A percentile compares a stretch with the other conserved stretches of the same genome.
Conservation (phyloP, 257 asterid species). For the Dorcoceras hygrometricum region DNA sequence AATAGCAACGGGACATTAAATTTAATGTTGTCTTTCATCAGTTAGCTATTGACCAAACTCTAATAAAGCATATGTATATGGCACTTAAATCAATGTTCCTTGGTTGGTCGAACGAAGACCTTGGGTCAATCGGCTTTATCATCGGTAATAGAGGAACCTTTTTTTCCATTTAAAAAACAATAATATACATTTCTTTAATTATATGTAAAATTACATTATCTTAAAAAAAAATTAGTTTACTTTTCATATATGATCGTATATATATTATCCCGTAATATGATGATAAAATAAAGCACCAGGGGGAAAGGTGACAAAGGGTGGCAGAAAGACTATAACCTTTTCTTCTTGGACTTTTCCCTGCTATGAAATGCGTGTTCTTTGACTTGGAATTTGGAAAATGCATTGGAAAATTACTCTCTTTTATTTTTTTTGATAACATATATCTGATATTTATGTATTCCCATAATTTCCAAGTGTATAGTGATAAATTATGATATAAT, state of each 20-base stretch:
- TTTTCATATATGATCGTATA: too few species aligned
- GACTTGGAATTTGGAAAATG: conserved; percentile 30
- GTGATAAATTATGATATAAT: conserved; percentile 28
- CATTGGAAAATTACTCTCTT: conserved; percentile 38
- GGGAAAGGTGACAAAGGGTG: conserved; percentile 21
- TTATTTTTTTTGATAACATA: too few species aligned
- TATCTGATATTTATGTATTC: conserved; percentile 12
- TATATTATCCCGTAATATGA: too few species aligned
- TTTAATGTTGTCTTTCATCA: neutral
- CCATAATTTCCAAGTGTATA: conserved; percentile 18
- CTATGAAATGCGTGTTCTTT: conserved; percentile 26
- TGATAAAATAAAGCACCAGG: too few species aligned
- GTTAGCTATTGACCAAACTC: conserved; percentile 18
- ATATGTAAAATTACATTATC: too few species aligned
- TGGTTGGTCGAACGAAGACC: conserved; percentile 17
- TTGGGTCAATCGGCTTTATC: conserved; percentile 12
- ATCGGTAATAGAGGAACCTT: conserved; percentile 19
- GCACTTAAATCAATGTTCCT: neutral
- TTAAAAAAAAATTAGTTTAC: too few species aligned
- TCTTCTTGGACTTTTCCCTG: conserved; percentile 29
- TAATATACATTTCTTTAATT: neutral
- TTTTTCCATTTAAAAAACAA: conserved; percentile 20
- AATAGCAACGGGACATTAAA: neutral
- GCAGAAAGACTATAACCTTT: conserved; percentile 27
- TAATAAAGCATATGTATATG: conserved; percentile 8